These are phyloP conservation scores for Trichoderma parareesei DNA, from an alignment of 495 filamentous ascomycete genomes.

Conservation along the genomic window DNA sequence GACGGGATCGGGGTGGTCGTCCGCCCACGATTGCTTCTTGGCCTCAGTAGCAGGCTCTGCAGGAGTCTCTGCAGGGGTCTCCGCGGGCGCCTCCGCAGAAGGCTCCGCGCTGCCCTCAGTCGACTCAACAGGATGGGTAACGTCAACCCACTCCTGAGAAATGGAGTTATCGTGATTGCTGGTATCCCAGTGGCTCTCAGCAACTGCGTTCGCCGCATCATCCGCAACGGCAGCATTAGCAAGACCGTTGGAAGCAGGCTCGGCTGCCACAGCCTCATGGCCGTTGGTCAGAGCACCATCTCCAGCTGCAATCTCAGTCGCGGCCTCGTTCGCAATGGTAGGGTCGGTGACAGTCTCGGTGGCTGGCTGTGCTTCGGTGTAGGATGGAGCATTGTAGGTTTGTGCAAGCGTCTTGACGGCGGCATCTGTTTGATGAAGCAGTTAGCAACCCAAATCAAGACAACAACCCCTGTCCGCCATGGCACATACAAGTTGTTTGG, in stretches of 20 bases:
- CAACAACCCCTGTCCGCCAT: conserved; percentile 7
- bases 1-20: conserved; percentile 47
- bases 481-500: conserved; percentile 66
- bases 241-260: conserved; percentile 33
- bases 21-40: conserved; percentile 58
- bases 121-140: no score
- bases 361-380: conserved; percentile 25
- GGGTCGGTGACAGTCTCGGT: conserved; percentile 57
- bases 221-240: conserved; percentile 50
- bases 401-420: conserved; percentile 22
- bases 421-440: conserved; percentile 22
- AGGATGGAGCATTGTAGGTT: conserved; percentile 13
- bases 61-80: conserved; percentile 40
- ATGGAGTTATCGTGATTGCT: conserved; percentile 39
- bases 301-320: conserved; percentile 55
- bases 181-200: conserved; percentile 60
- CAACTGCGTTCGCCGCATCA: conserved; percentile 58
- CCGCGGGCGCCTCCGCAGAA: no score
- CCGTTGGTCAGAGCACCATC: conserved; percentile 40
- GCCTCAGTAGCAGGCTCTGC: conserved; percentile 50
- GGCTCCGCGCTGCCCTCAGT: no score
- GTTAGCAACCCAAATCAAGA: background rate
- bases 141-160: conserved; percentile 66
- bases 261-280: conserved; percentile 28
- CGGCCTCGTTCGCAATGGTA: conserved; percentile 64